Evolutionary conservation across 768 basidiomycete species (phyloP), one percentile per base, ranked within the genome.

Genomic region (Phaffia australis): DNA sequence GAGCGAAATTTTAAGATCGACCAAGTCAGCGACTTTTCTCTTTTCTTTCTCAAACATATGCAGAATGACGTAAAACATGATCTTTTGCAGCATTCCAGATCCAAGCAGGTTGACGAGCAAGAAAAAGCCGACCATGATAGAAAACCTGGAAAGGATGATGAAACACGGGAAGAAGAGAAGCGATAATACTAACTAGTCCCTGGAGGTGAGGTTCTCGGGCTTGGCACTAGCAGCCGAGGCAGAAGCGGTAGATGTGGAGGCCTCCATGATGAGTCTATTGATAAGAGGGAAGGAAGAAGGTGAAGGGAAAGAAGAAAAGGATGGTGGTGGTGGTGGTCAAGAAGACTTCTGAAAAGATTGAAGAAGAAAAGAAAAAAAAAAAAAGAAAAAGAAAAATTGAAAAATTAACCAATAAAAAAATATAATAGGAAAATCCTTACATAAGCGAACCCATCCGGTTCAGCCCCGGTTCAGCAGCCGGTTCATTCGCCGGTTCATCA

Each of bases 41-140:
- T 15, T 42, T 42, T 42, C 11, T 42, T 5, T 42, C 11, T 42
- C 11, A 5, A 42, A 42, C 11, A 4, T 11, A 42, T 11, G 18
- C 23, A 16, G n/a, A 46, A 19, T 42, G n/a, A 52, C 32, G 11
- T 42, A 25, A 30, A 46, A 19, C 23, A 16, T 60, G 30, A 59
- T 70, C 68, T 65, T 70, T 71, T 72, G 62, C 73, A 72, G 51
- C 72, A 72, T 25, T 72, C 73, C 55, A 73, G 63, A 72, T 71
- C 50, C 8, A 46, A 14, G 21, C 58, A 15, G 11, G 32, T 30
- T 23, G 58, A 19, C n/a, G 16, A 27, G 16, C 48, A 46, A 42
- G 23, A 46, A n/a, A 50, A 35, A 15, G 19, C 18, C 29, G 56
- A 63, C 30, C 73, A 71, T 48, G 73, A 72, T 73, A 71, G 70